Evolutionary conservation across 352 stramenopile genomes (phyloP).

Genomic region (Plasmopara viticola): DNA sequence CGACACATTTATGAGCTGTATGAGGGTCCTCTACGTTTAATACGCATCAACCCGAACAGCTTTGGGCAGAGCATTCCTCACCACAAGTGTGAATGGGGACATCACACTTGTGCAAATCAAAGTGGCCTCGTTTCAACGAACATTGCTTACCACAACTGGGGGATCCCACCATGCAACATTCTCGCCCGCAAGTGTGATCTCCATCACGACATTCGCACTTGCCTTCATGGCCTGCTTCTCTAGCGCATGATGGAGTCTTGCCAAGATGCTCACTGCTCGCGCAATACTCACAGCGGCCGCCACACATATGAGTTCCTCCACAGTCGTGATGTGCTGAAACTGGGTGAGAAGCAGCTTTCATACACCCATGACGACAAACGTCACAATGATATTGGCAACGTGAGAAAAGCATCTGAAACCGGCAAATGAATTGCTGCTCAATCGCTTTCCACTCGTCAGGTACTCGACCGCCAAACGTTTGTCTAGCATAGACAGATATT

Average conservation of each 20-base stretch:
- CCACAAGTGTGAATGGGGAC: conserved; percentile 55
- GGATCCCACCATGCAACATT: conserved; percentile 36
- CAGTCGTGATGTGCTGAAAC: conserved; percentile 38
- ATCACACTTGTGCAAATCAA: conserved; percentile 41
- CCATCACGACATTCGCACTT: conserved; percentile 53
- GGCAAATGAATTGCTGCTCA: conserved; percentile 38
- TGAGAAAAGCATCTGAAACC: conserved; percentile 42
- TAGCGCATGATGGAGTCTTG: conserved; percentile 36
- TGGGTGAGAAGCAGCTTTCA: conserved; percentile 43
- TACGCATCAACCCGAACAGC: conserved; percentile 41
- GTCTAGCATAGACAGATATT: conserved; percentile 37
- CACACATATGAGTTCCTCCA: conserved; percentile 39
- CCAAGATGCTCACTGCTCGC: conserved; percentile 12
- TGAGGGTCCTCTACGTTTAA: conserved; percentile 47
- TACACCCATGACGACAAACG: conserved; percentile 59
- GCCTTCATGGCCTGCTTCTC: conserved; percentile 57
- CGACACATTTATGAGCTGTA: conserved; percentile 53
- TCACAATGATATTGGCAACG: conserved; percentile 51
- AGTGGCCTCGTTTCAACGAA: conserved; percentile 37
- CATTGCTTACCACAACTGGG: conserved; percentile 52
- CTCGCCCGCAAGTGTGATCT: conserved; percentile 54
- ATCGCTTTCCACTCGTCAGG: conserved; percentile 40
- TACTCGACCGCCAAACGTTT: conserved; percentile 31
- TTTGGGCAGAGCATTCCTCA: conserved; percentile 34
- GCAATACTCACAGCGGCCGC: conserved; percentile 48